These are phyloP conservation scores for Hygrocybe punicea DNA, from an alignment of 768 basidiomycete species.

Conservation along the genomic window DNA sequence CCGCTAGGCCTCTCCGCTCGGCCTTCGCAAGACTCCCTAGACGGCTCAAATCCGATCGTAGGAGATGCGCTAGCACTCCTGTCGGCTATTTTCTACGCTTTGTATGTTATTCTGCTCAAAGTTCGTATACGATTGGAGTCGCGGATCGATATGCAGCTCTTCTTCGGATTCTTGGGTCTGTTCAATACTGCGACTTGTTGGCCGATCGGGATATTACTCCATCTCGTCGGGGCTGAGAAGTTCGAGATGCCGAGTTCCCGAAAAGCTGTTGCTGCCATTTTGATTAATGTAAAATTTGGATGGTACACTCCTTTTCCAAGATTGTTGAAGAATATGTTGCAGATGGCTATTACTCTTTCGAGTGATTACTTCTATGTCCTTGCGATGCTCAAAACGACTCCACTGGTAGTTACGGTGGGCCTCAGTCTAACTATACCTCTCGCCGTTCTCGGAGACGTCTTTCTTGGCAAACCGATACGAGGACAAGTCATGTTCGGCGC, in stretches of 20 bases:
- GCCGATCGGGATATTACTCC: constrained; percentile 76
- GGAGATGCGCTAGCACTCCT: constrained; percentile 84
- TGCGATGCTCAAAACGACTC: constrained; percentile 96
- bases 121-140: constrained; percentile 78
- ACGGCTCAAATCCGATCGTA: constrained; percentile 42
- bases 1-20: constrained; percentile 13
- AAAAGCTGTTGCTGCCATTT: constrained; percentile 33
- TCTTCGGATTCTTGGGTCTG: constrained; percentile 91
- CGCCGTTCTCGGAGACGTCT: constrained; percentile 78
- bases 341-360: constrained; percentile 82
- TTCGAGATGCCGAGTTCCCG: constrained; percentile 64
- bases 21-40: constrained; percentile 12
- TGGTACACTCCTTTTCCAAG: neutral
- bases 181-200: constrained; percentile 76
- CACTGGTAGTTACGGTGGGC: constrained; percentile 88
- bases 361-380: constrained; percentile 85
- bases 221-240: constrained; percentile 66
- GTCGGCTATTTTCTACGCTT: constrained; percentile 84
- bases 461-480: constrained; percentile 56
- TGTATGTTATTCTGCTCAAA: constrained; percentile 88
- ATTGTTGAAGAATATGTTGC: neutral
- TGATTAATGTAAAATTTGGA: constrained; percentile 36
- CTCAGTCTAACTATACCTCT: constrained; percentile 91
- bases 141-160: constrained; percentile 87
- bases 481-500: constrained; percentile 71